Evolutionary conservation across 257 asterid species (phyloP).

Genomic region (Paulownia fortunei): DNA sequence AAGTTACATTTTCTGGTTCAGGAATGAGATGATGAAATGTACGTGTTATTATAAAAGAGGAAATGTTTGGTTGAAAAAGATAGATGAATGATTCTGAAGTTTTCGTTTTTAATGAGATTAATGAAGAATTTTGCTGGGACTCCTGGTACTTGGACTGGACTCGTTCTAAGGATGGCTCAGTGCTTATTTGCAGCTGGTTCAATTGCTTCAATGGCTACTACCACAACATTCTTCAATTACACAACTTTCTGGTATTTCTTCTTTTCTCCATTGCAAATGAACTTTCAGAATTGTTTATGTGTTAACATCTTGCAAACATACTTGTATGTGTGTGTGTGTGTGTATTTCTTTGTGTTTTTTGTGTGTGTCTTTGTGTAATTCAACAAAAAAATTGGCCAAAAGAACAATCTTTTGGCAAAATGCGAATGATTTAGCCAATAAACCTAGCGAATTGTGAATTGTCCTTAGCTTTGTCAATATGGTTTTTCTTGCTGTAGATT

Average conservation of each 20-base stretch:
- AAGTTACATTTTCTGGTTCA: not conserved
- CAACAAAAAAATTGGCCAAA: not conserved
- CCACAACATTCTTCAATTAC: slow-evolving; percentile 50
- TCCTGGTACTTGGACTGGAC: slow-evolving; percentile 59
- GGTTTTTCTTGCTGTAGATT: not conserved
- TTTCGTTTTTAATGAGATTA: not conserved
- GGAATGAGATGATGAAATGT: not conserved
- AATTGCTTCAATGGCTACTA: slow-evolving; percentile 54
- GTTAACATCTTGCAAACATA: not conserved
- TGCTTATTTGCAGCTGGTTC: slow-evolving; percentile 54
- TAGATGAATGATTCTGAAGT: slow-evolving; percentile 2
- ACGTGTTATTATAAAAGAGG: not conserved
- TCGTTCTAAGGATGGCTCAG: slow-evolving; percentile 52
- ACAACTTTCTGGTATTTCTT: slow-evolving; percentile 62
- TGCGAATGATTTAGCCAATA: not conserved
- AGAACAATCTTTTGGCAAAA: not conserved
- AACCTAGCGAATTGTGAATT: not conserved
- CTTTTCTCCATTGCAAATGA: not conserved
- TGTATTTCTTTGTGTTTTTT: not conserved
- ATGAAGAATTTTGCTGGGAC: slow-evolving; percentile 64
- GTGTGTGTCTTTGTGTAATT: not conserved
- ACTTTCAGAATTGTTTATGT: not conserved
- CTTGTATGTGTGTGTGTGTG: not conserved
- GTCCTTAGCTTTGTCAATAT: not conserved
- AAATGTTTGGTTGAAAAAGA: not conserved